These are phyloP conservation scores for Saccharomyces pastorianus DNA, from an alignment of 1,139 yeast species.

Conservation along the genomic window DNA sequence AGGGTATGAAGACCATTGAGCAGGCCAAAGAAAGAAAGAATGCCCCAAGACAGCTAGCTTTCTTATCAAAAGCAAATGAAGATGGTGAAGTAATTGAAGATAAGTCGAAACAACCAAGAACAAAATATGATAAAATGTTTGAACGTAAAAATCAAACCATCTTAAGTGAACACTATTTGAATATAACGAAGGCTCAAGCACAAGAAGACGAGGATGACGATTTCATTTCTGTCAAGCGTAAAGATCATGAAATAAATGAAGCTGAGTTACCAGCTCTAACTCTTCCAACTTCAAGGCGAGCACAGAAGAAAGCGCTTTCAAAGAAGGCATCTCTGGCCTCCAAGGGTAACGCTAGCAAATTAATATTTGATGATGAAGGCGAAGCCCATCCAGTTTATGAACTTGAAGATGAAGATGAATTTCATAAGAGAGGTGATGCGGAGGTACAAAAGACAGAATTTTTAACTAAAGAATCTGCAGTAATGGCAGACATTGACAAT, in stretches of 20 bases:
- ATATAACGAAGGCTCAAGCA: slow-evolving; percentile 43
- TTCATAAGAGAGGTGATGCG: slow-evolving; percentile 70
- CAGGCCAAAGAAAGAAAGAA: slow-evolving; percentile 70
- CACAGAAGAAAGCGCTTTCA: slow-evolving; percentile 80
- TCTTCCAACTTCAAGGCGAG: slow-evolving; percentile 71
- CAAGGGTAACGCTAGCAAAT: slow-evolving; percentile 65
- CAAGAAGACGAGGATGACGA: slow-evolving; percentile 54
- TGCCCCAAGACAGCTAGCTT: slow-evolving; percentile 60
- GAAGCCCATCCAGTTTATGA: slow-evolving; percentile 84
- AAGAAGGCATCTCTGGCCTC: slow-evolving; percentile 63
- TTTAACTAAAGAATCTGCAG: slow-evolving; percentile 54
- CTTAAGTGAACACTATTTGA: slow-evolving; percentile 77
- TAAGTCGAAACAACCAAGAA: slow-evolving; percentile 49
- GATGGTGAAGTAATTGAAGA: slow-evolving; percentile 50
- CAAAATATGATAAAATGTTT: slow-evolving; percentile 93
- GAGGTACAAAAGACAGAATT: slow-evolving; percentile 58
- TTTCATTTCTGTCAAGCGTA: slow-evolving; percentile 71
- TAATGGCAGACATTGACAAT: slow-evolving; percentile 63
- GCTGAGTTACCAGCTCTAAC: slow-evolving; percentile 55
- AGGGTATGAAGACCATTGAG: slow-evolving; percentile 38
- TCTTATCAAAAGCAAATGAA: slow-evolving; percentile 52
- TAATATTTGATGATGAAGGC: slow-evolving; percentile 91
- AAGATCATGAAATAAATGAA: slow-evolving; percentile 60
- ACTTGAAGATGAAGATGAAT: slow-evolving; percentile 82
- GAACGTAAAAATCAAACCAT: slow-evolving; percentile 91